Evolutionary conservation across 2,329 filamentous ascomycete genomes (phyloP), one percentile per base, ranked within the genome.

Genomic region (Alternaria longipes): DNA sequence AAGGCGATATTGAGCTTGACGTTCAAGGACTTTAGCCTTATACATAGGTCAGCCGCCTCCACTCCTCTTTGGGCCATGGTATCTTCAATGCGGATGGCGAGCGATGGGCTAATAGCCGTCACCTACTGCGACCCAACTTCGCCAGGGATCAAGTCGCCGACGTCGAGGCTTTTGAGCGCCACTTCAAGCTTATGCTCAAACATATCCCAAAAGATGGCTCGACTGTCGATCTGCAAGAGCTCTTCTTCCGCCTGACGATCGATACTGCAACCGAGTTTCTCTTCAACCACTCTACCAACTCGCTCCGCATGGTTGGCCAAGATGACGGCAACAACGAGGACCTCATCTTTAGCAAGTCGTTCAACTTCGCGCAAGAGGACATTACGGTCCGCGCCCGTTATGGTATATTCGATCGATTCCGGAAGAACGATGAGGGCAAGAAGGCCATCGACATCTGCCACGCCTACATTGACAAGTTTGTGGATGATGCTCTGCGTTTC

Each of bases 151-250:
- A 87, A 64, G 80, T 87, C 9, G 82, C 81, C 5, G 83, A 87
- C 68, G 72, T 87, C 6, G 77, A 80, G 1, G 86, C 85, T 1
- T 89, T 90, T 53, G 89, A 91, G 67, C 78, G 74, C 3, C 88
- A 91, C 76, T 81, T 90, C 16, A 75, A 81, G 32, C 80, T 84
- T 26, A 79, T 92, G 58, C 80, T 91, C 26, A 79, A 82, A n/a
- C 82, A 84, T 22, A 82, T 92, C 8, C 87, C 88, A 79, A 86
- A 59, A 83, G 88, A 47, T 76, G 76, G 77, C 28, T 63, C 80
- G 14, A 77, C 76, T 3, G 67, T 79, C 22, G 78, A 81, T 58
- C 57, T 81, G 7, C 78, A 80, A 46, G 67, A 71, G 11, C 75
- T 84, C 12, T 84, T 84, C 74, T 84, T 84, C 75, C 73, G 78